These are phyloP conservation scores for Trichoderma aggressivum DNA, from an alignment of 2,329 filamentous ascomycete species.

Conservation along the genomic window DNA sequence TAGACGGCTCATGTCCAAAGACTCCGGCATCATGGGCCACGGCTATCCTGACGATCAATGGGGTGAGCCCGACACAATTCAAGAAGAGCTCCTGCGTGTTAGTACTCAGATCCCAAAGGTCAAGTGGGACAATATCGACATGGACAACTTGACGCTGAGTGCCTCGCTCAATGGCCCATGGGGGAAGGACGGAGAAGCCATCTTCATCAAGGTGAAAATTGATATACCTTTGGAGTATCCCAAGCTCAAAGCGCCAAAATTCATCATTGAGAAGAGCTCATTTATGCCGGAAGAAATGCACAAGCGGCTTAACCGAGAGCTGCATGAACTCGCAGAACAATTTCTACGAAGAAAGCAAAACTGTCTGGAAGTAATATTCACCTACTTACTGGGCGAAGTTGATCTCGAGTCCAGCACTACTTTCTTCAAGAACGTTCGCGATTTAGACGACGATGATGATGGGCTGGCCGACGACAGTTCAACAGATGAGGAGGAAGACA, in stretches of 20 bases:
- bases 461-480: constrained; percentile 72
- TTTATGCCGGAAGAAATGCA: constrained; percentile 58
- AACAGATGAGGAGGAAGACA: constrained; percentile 69
- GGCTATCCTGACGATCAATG: constrained; percentile 54
- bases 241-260: constrained; percentile 54
- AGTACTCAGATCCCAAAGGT: constrained; percentile 61
- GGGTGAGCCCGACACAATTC: constrained; percentile 59
- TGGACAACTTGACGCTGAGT: constrained; percentile 56
- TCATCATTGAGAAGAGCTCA: constrained; percentile 58
- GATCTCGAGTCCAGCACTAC: constrained; percentile 59
- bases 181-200: constrained; percentile 54
- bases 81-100: constrained; percentile 63
- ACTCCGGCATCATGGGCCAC: constrained; percentile 50
- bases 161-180: constrained; percentile 64
- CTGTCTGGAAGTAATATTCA: constrained; percentile 59
- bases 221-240: constrained; percentile 60
- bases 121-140: constrained; percentile 61
- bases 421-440: constrained; percentile 62
- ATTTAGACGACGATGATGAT: constrained; percentile 56
- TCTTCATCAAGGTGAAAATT: constrained; percentile 61
- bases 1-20: constrained; percentile 49
- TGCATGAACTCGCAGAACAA: constrained; percentile 53
- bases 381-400: constrained; percentile 61
- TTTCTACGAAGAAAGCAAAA: constrained; percentile 58
- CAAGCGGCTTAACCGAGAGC: constrained; percentile 49